A percentile compares a stretch with the other conserved stretches of the same genome.
Conservation (phyloP, 1,284 basidiomycete species). For the Serendipita sp. region DNA sequence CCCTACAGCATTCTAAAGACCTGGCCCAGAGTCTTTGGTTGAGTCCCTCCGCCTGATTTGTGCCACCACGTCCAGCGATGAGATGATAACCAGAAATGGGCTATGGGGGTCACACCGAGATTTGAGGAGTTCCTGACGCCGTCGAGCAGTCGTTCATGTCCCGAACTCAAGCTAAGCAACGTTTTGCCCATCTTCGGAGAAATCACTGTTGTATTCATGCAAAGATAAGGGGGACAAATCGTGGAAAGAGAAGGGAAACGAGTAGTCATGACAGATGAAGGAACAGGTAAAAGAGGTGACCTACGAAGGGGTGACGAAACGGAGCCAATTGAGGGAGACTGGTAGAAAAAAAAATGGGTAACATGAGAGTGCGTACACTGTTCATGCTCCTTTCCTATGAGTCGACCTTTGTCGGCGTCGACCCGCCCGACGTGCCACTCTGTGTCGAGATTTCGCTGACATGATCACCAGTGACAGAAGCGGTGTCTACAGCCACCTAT, state of each 20-base stretch:
- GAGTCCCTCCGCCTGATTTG: no score
- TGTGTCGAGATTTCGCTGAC: neutral
- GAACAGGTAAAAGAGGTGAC: neutral
- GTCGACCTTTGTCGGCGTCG: neutral
- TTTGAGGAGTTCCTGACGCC: no score
- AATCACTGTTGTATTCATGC: no score
- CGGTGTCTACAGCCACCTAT: neutral
- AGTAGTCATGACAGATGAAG: neutral
- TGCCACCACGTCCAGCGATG: no score
- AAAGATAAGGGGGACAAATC: no score
- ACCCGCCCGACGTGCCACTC: neutral
- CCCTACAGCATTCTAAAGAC: no score
- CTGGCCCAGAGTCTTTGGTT: no score
- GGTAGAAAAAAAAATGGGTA: neutral
- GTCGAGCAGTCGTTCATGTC: no score
- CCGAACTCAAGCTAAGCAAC: no score
- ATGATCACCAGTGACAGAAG: neutral
- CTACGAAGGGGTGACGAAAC: neutral
- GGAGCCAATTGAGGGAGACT: neutral
- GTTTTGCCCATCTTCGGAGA: no score
- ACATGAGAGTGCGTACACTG: neutral
- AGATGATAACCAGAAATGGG: no score
- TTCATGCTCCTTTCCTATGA: neutral
- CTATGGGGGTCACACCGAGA: no score
- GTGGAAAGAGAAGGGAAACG: neutral